Base-by-base conservation (phyloP, 2,329 filamentous ascomycete genomes). In the Madurella mycetomatis region DNA sequence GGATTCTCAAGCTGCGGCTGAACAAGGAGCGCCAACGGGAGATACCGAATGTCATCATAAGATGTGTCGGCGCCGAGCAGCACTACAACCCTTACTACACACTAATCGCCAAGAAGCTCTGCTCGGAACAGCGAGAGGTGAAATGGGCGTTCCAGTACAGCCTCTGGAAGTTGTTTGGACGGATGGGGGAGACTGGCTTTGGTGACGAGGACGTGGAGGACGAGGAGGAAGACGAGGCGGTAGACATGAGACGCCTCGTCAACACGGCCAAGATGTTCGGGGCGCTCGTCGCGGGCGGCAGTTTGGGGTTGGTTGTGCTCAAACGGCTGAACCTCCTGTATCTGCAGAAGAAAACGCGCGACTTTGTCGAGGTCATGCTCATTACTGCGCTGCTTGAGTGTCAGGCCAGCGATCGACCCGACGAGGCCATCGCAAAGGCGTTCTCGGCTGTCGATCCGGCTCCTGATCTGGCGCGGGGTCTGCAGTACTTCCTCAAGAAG, bases 71-170 rank as follows among this genome's bases (percentile, higher is more conserved):
- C 42, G 86, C 87, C 2, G 94, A 97, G 72, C 78, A 86, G 53
- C 78, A 79, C 0, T 95, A 96, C 71, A 99, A 99, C 65, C 89
- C 88, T 0, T 99, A 95, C 73, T 99, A 99, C 68, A 88, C 89
- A 0, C 76, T 96, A 1, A 85, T 99, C 39, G 91, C 90, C 9
- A 83, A 82, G 46, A 85, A 86, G 60, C 78, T 96, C 9, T 95
- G 91, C 65, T 76, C 77, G 3, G 88, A 92, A 56, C 53, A 56
- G 51, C 84, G 84, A 61, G 84, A 85, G 63, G 79, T 95, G 61
- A 83, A 84, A 57, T 92, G 92, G 73, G 86, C 89, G 1, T 95
- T 97, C 67, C 89, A 94, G 67, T 91, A 92, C 30, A 83, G 86
- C 8, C 75, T 97, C 1, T 95, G 92, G 85, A 90, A 88, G 62